A percentile compares a stretch with the other conserved stretches of the same genome.
Conservation (phyloP, 2,329 filamentous ascomycete genomes). For the Teratosphaeria zuluensis region DNA sequence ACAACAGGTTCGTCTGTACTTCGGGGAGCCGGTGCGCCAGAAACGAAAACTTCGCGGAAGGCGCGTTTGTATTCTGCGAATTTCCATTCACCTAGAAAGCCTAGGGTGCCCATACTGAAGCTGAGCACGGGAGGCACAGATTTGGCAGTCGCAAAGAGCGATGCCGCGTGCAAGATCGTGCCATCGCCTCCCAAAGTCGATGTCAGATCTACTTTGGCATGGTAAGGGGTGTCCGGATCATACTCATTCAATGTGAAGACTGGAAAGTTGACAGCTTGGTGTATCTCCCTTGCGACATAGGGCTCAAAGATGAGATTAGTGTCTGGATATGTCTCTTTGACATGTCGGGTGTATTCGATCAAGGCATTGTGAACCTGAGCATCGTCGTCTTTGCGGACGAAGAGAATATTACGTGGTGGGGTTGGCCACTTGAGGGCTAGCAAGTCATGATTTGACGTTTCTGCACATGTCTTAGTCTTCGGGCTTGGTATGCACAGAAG, state of each 20-base stretch:
- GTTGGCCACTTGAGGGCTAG: constrained; percentile 58
- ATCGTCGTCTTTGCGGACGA: constrained; percentile 57
- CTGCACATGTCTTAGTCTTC: constrained; percentile 28
- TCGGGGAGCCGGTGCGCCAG: constrained; percentile 39
- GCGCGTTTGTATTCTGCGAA: constrained; percentile 87
- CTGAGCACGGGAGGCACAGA: constrained; percentile 84
- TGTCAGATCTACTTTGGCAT: constrained; percentile 76
- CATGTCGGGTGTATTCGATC: constrained; percentile 55
- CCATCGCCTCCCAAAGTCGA: constrained; percentile 89
- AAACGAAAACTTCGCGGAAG: constrained; percentile 88
- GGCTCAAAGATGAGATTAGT: constrained; percentile 78
- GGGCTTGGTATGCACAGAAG: constrained; percentile 57
- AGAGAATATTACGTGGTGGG: constrained; percentile 57
- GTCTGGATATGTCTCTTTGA: constrained; percentile 68
- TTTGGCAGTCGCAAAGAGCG: constrained; percentile 70
- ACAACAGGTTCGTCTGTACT: neutral
- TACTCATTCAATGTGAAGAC: constrained; percentile 45
- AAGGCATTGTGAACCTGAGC: constrained; percentile 46
- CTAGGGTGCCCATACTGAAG: constrained; percentile 94
- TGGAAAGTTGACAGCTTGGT: constrained; percentile 61
- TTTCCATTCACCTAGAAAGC: constrained; percentile 94
- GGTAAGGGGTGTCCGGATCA: constrained; percentile 42
- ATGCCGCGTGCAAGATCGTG: constrained; percentile 77
- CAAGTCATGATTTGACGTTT: constrained; percentile 49
- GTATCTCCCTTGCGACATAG: constrained; percentile 60